phyloP scores from a whole-genome alignment of 2,329 filamentous ascomycete species.

The Biscogniauxia mediterranea region DNA sequence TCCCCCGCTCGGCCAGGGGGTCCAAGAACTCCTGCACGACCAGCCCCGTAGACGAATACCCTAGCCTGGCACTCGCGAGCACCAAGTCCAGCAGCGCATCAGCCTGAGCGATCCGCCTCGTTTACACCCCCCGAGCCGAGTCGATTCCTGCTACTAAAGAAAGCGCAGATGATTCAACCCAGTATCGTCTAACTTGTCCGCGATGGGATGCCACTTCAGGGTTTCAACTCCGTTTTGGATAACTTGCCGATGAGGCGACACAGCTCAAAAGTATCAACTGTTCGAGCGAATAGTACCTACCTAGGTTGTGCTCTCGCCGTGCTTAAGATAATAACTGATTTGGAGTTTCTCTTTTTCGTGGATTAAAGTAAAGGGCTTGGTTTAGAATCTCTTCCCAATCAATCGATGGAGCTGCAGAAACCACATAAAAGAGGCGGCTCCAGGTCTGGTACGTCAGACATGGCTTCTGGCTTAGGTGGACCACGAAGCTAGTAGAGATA shows the following conservation, averaged over 20 bases:
- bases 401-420: slow-evolving; percentile 15
- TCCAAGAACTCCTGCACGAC: slow-evolving; percentile 8
- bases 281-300: slow-evolving; percentile 11
- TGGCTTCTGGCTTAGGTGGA: neutral
- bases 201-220: slow-evolving; percentile 19
- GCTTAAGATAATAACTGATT: slow-evolving; percentile 9
- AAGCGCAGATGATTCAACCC: slow-evolving; percentile 14
- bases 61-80: neutral
- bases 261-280: slow-evolving; percentile 9
- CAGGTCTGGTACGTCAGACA: neutral
- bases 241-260: slow-evolving; percentile 9
- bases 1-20: neutral
- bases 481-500: neutral
- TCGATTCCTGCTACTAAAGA: slow-evolving; percentile 16
- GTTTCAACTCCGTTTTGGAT: slow-evolving; percentile 9
- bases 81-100: slow-evolving; percentile 8
- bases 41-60: slow-evolving; percentile 1
- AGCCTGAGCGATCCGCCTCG: slow-evolving; percentile 3
- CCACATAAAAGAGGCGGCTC: slow-evolving; percentile 6
- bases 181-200: slow-evolving; percentile 11
- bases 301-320: slow-evolving; percentile 18
- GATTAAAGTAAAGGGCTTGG: slow-evolving; percentile 13
- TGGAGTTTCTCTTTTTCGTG: neutral
- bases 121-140: slow-evolving; percentile 10
- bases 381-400: slow-evolving; percentile 16